Percentiles rank a stretch among this genome's conserved stretches.
These are phyloP conservation scores for Pseudozyma tsukubaensis DNA, from an alignment of 1,284 basidiomycete genomes.

Conservation along the genomic window DNA sequence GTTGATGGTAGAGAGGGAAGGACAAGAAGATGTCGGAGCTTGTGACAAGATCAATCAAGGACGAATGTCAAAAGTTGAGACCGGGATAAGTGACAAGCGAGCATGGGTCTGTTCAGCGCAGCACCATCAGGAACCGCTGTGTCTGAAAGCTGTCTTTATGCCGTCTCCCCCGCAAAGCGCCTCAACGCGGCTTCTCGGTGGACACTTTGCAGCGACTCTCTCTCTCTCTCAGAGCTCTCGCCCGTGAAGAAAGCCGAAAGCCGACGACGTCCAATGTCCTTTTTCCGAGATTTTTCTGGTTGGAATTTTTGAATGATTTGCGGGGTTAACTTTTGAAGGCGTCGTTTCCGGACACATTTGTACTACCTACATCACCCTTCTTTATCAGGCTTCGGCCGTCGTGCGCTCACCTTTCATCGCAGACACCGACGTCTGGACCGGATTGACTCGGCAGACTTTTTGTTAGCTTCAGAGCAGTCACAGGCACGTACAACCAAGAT, in stretches of 20 bases:
- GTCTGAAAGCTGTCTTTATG: constrained; percentile 1
- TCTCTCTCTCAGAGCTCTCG: constrained; percentile 6
- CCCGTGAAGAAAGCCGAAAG: constrained; percentile 14
- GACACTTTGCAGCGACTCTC: no score
- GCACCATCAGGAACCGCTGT: constrained; percentile 7
- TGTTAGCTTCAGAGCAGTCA: not conserved
- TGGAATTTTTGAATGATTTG: not conserved
- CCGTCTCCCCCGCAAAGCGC: constrained; percentile 41
- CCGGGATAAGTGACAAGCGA: constrained; percentile 30
- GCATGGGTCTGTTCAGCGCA: constrained; percentile 5
- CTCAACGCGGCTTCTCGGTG: constrained; percentile 4
- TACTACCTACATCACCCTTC: no score
- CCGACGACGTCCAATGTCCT: no score
- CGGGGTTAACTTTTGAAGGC: not conserved
- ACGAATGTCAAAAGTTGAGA: not conserved
- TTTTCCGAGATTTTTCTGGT: constrained; percentile 12
- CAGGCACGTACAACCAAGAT: not conserved
- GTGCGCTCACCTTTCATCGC: no score
- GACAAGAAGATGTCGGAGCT: not conserved
- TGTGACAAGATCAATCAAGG: no score
- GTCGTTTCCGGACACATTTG: no score
- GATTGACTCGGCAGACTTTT: no score
- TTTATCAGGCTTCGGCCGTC: no score
- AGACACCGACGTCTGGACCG: no score
- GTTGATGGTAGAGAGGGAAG: constrained; percentile 6